A percentile compares a stretch with the other conserved stretches of the same genome.
Evolutionary conservation across 2,329 filamentous ascomycete genomes (phyloP).

Genomic region (Exophiala sideris): DNA sequence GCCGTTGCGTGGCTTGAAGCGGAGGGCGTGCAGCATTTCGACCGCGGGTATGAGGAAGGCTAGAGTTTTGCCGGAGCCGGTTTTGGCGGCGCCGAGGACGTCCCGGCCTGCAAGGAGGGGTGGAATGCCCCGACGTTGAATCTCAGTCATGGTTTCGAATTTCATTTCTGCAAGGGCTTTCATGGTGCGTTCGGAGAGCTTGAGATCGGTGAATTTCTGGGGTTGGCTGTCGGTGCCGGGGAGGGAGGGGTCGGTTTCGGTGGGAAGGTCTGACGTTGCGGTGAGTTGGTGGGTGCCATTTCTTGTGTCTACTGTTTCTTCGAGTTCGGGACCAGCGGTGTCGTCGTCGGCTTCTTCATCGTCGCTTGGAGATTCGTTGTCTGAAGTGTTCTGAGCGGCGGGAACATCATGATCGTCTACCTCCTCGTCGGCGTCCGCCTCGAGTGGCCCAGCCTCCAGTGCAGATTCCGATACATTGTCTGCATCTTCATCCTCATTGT

Average conservation of each 20-base stretch:
- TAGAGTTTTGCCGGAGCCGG: conserved; percentile 90
- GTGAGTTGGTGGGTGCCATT: conserved; percentile 19
- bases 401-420: background rate
- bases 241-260: conserved; percentile 49
- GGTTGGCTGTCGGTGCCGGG: conserved; percentile 61
- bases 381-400: conserved; percentile 30
- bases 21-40: conserved; percentile 84
- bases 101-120: conserved; percentile 85
- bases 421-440: conserved; percentile 24
- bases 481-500: conserved; percentile 14
- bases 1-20: conserved; percentile 92
- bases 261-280: conserved; percentile 48
- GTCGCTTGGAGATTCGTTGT: conserved; percentile 30
- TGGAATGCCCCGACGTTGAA: conserved; percentile 82
- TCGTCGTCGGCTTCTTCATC: conserved; percentile 33
- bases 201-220: conserved; percentile 73
- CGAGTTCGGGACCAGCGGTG: conserved; percentile 30
- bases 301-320: conserved; percentile 32
- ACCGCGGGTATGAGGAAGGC: conserved; percentile 92
- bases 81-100: conserved; percentile 93
- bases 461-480: conserved; percentile 4
- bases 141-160: conserved; percentile 93
- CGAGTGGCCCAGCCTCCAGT: conserved; percentile 35
- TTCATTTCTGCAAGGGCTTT: conserved; percentile 87
- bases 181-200: conserved; percentile 83